Evolutionary conservation across 2,329 filamentous ascomycete species (phyloP).

Genomic region (Aphanocladium album): DNA sequence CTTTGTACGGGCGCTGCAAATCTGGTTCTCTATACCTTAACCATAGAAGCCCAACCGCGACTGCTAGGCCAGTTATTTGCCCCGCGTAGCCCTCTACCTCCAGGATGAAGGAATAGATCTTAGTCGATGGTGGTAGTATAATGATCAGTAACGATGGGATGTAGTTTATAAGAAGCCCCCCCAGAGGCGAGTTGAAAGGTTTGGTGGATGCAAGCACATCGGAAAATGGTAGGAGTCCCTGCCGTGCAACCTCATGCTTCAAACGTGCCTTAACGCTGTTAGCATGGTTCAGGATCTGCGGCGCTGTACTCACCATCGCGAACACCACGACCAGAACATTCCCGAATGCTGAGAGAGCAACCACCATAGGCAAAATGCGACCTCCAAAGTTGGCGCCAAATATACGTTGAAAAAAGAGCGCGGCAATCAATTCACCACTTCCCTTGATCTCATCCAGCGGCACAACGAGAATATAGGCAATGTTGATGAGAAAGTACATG

Average conservation of each 20-base stretch:
- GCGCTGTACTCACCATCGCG: constrained; percentile 45
- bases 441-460: constrained; percentile 61
- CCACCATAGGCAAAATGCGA: constrained; percentile 54
- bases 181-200: constrained; percentile 63
- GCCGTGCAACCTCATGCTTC: constrained; percentile 67
- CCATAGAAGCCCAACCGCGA: constrained; percentile 54
- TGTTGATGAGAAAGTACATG: constrained; percentile 63
- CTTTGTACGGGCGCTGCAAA: constrained; percentile 58
- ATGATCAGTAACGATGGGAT: constrained; percentile 65
- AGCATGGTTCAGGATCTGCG: constrained; percentile 12
- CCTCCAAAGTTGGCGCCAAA: constrained; percentile 57
- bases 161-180: constrained; percentile 64
- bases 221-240: constrained; percentile 64
- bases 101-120: constrained; percentile 68
- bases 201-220: constrained; percentile 56
- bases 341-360: constrained; percentile 62
- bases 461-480: constrained; percentile 59
- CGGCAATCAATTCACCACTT: constrained; percentile 63
- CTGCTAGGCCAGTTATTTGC: constrained; percentile 54
- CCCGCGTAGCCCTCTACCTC: constrained; percentile 66
- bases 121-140: constrained; percentile 55
- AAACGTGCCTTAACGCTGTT: constrained; percentile 49
- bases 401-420: constrained; percentile 59
- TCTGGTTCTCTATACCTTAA: constrained; percentile 56
- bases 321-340: constrained; percentile 73